phyloP scores from a whole-genome alignment of 2,329 filamentous ascomycete species.

The Volutella citrinella region DNA sequence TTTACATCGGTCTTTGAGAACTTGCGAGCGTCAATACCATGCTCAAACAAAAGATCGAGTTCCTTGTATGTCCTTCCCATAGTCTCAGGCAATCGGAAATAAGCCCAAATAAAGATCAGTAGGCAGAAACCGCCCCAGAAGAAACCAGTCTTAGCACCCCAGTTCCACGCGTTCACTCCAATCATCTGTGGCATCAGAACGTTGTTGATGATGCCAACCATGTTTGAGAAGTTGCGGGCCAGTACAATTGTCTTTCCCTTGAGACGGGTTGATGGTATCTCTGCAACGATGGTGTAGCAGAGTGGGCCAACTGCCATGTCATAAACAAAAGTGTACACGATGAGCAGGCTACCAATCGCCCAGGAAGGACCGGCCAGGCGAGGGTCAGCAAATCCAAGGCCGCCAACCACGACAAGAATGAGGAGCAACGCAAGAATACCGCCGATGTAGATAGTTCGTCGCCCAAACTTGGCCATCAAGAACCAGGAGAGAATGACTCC shows the following conservation, averaged over 20 bases:
- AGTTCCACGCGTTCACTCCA: constrained; percentile 42
- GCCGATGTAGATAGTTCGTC: constrained; percentile 40
- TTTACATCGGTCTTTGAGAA: constrained; percentile 28
- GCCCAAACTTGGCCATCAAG: constrained; percentile 39
- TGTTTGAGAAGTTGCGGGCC: constrained; percentile 46
- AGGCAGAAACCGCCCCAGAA: constrained; percentile 38
- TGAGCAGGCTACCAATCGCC: constrained; percentile 44
- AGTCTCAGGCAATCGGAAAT: constrained; percentile 52
- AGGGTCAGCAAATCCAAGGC: constrained; percentile 50
- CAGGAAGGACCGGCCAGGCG: constrained; percentile 37
- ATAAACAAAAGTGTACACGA: constrained; percentile 42
- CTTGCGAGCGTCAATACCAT: constrained; percentile 38
- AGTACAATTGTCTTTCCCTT: constrained; percentile 45
- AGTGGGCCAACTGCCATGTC: constrained; percentile 47
- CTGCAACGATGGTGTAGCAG: constrained; percentile 77
- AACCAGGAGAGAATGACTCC: constrained; percentile 46
- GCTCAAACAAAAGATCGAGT: constrained; percentile 53
- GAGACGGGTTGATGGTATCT: constrained; percentile 43
- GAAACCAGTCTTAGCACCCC: constrained; percentile 46
- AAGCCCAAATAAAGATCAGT: constrained; percentile 47
- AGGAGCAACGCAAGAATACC: constrained; percentile 47
- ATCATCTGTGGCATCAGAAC: constrained; percentile 43
- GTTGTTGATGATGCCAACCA: constrained; percentile 44
- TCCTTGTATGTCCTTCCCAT: constrained; percentile 51
- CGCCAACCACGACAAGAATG: constrained; percentile 41